Evolutionary conservation across 2,329 filamentous ascomycete genomes (phyloP).

Genomic region (Xylaria sp.): DNA sequence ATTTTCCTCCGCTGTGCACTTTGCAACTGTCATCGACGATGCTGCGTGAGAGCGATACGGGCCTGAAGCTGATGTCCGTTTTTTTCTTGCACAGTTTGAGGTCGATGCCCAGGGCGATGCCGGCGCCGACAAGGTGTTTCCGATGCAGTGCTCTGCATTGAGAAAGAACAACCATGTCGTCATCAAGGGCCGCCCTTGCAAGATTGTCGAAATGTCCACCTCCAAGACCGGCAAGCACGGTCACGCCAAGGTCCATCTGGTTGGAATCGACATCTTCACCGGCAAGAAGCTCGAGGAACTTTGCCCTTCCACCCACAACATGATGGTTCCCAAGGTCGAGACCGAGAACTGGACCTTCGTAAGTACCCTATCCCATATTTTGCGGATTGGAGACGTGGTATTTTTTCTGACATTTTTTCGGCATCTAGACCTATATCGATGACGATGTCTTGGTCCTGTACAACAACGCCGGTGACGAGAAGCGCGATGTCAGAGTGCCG

Average conservation of each 20-base stretch:
- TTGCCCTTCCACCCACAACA: slow-evolving; percentile 95
- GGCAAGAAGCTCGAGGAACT: slow-evolving; percentile 99
- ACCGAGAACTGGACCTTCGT: slow-evolving; percentile 78
- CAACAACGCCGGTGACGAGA: slow-evolving; percentile 80
- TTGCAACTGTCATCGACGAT: not conserved
- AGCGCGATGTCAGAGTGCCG: slow-evolving; percentile 94
- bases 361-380: not conserved
- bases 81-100: slow-evolving; percentile 57
- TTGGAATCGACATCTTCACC: slow-evolving; percentile 99
- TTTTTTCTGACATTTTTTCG: slow-evolving; percentile 17
- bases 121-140: slow-evolving; percentile 90
- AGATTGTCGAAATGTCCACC: slow-evolving; percentile 99
- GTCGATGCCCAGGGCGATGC: slow-evolving; percentile 87
- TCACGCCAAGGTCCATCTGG: slow-evolving; percentile 99
- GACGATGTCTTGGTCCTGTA: slow-evolving; percentile 96
- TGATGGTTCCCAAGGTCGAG: slow-evolving; percentile 98
- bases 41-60: not conserved
- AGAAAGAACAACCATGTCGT: slow-evolving; percentile 99
- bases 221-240: slow-evolving; percentile 99
- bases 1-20: not conserved
- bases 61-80: slow-evolving; percentile 23
- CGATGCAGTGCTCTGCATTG: slow-evolving; percentile 99
- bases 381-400: not conserved
- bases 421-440: slow-evolving; percentile 85
- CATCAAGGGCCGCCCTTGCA: slow-evolving; percentile 99